Evolutionary conservation across 1,139 yeast genomes (phyloP).

Genomic region (Trichomonascaceae sp.): DNA sequence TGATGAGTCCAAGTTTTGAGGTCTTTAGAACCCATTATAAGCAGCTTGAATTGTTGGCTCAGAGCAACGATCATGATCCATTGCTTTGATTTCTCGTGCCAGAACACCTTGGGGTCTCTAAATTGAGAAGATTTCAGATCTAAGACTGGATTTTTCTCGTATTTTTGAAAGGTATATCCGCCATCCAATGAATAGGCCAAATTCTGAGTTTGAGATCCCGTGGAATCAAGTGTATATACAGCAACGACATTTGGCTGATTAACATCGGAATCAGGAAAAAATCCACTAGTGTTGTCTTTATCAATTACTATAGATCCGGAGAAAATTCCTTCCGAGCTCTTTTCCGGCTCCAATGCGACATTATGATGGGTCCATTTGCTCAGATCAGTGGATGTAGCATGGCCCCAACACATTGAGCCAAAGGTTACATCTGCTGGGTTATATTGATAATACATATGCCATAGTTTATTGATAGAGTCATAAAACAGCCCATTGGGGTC

Average conservation of each 20-base stretch:
- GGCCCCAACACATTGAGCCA: conserved; percentile 36
- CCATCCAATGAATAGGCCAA: conserved; percentile 35
- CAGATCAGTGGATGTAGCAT: conserved; percentile 33
- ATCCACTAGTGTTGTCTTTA: conserved; percentile 34
- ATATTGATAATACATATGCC: conserved; percentile 35
- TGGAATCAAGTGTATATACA: conserved; percentile 30
- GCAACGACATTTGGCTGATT: conserved; percentile 35
- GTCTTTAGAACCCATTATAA: conserved; percentile 31
- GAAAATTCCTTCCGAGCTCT: conserved; percentile 29
- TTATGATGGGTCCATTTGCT: conserved; percentile 32
- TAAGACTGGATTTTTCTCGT: conserved; percentile 33
- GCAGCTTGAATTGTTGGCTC: conserved; percentile 32
- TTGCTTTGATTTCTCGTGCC: conserved; percentile 31
- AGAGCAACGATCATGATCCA: conserved; percentile 37
- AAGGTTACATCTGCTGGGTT: conserved; percentile 30
- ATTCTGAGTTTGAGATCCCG: conserved; percentile 29
- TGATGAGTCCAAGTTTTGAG: conserved; percentile 31
- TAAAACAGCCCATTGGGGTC: conserved; percentile 23
- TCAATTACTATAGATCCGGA: conserved; percentile 37
- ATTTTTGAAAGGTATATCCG: conserved; percentile 33
- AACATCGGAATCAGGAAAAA: conserved; percentile 27
- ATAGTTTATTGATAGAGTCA: conserved; percentile 12
- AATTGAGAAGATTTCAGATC: conserved; percentile 31
- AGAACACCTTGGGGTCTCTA: conserved; percentile 39
- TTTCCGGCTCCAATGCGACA: conserved; percentile 29